phyloP scores from a whole-genome alignment of 1,284 basidiomycete species.

The Exobasidium rhododendri region DNA sequence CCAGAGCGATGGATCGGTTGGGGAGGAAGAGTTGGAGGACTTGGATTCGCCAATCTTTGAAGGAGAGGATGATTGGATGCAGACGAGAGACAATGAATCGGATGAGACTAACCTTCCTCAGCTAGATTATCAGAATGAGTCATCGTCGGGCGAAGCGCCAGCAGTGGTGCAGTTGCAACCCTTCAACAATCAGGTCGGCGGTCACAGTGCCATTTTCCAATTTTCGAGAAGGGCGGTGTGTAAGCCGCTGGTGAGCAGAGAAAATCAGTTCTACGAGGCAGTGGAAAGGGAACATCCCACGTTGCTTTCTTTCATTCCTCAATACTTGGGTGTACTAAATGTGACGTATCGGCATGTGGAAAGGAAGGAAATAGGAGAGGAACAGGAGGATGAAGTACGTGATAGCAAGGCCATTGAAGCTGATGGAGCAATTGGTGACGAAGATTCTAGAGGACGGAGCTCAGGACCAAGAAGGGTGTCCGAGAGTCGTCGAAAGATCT shows the following conservation, averaged over 20 bases:
- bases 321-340: constrained; percentile 95
- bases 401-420: not conserved
- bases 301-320: constrained; percentile 85
- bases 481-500: constrained; percentile 56
- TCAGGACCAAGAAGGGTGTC: constrained; percentile 6
- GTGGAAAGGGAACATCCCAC: constrained; percentile 89
- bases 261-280: constrained; percentile 97
- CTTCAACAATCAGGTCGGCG: constrained; percentile 95
- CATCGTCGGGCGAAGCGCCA: constrained; percentile 18
- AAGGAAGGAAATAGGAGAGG: not conserved
- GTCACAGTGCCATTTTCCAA: constrained; percentile 94
- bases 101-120: not conserved
- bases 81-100: not conserved
- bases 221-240: constrained; percentile 97
- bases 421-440: not conserved
- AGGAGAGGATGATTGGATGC: constrained; percentile 9
- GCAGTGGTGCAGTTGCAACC: constrained; percentile 79
- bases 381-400: not conserved
- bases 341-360: constrained; percentile 70
- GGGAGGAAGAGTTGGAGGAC: constrained; percentile 10
- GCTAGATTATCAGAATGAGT: not conserved
- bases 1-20: constrained; percentile 4
- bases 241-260: constrained; percentile 94
- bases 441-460: constrained; percentile 57
- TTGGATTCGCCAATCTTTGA: constrained; percentile 8